A percentile compares a stretch with the other conserved stretches of the same genome.
These are phyloP conservation scores for Thelephora terrestris DNA, from an alignment of 1,284 basidiomycete genomes.

Conservation along the genomic window DNA sequence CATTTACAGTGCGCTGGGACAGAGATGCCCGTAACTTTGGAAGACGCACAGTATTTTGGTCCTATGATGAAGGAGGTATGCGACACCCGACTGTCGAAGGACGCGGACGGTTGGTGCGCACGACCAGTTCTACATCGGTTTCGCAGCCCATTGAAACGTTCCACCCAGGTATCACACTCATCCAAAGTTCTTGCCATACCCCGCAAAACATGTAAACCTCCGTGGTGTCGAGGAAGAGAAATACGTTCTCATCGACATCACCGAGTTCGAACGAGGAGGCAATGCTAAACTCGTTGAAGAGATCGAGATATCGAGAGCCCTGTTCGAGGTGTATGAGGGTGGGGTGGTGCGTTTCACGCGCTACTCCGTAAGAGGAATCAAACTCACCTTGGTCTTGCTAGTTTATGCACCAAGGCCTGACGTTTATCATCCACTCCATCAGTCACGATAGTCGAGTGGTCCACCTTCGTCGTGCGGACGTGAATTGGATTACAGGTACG, in stretches of 20 bases:
- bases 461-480: conserved; percentile 60
- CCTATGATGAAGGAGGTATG: conserved; percentile 44
- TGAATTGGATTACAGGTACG: conserved; percentile 63
- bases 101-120: conserved; percentile 60
- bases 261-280: conserved; percentile 29
- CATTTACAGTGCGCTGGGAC: conserved; percentile 84
- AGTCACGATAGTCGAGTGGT: conserved; percentile 74
- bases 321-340: conserved; percentile 82
- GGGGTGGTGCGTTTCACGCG: conserved; percentile 44
- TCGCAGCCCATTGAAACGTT: background rate
- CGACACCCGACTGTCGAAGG: conserved; percentile 44
- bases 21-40: conserved; percentile 71
- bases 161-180: conserved; percentile 66
- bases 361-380: background rate
- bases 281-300: conserved; percentile 63
- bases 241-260: conserved; percentile 69
- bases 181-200: conserved; percentile 69
- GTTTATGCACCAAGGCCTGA: conserved; percentile 77
- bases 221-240: conserved; percentile 72
- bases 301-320: conserved; percentile 75
- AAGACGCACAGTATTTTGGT: conserved; percentile 73
- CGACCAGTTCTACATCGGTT: background rate
- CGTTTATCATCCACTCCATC: conserved; percentile 39
- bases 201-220: conserved; percentile 65
- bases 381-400: conserved; percentile 17